These are phyloP conservation scores for Euryodendron excelsum DNA, from an alignment of 148 eudicot species.

Conservation along the genomic window DNA sequence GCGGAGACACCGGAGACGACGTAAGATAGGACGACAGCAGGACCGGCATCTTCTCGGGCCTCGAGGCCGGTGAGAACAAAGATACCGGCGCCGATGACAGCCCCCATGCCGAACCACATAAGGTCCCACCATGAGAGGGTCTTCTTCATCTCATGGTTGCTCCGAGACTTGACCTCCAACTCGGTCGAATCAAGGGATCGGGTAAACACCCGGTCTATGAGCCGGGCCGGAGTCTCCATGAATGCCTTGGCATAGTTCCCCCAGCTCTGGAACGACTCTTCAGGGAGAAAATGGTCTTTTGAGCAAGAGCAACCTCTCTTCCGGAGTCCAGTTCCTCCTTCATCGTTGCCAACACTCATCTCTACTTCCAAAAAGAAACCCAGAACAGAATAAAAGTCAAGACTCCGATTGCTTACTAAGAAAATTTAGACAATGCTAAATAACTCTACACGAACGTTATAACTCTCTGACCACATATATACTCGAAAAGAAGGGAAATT, in stretches of 20 bases:
- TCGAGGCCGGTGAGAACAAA: conserved; percentile 55
- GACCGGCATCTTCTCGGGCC: conserved; percentile 37
- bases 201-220: conserved; percentile 39
- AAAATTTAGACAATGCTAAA: no score
- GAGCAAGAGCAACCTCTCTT: conserved; percentile 28
- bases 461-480: no score
- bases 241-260: conserved; percentile 40
- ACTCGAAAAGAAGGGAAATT: no score
- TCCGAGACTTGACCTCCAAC: conserved; percentile 43
- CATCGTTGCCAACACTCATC: neutral
- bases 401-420: no score
- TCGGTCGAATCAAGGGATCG: conserved; percentile 49
- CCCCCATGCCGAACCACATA: conserved; percentile 58
- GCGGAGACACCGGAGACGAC: conserved; percentile 45
- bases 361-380: neutral
- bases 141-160: conserved; percentile 48
- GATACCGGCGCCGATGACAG: conserved; percentile 52
- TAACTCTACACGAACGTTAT: no score
- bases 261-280: conserved; percentile 59
- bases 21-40: conserved; percentile 50
- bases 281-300: conserved; percentile 53
- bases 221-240: conserved; percentile 38
- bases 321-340: conserved; percentile 13
- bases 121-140: conserved; percentile 53
- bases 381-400: no score